Base-by-base conservation (phyloP, 352 stramenopile genomes). In the Globisporangium recalcitrans region DNA sequence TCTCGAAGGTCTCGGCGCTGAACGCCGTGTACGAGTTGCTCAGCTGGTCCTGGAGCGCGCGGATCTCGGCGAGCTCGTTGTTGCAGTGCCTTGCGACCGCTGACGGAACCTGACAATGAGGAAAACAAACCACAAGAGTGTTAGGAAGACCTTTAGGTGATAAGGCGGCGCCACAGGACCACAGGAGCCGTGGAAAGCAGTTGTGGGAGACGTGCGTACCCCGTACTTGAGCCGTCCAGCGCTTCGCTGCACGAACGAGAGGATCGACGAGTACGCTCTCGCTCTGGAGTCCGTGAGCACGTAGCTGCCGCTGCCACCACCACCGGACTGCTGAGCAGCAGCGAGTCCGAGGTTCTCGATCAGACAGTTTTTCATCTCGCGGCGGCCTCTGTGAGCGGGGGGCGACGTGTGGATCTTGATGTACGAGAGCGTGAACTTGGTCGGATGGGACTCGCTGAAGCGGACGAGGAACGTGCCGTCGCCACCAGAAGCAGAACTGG, bases 401-500 rank as follows among this genome's bases (percentile, higher is more conserved):
- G 62, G 27, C 1, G 38, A 14, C 6, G 71, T 44, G 62, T 90
- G 78, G 38, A 91, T 64, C 63, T 91, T 93, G 4, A 91, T 55
- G 66, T 93, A 93, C 54, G 82, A 83, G 22, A 93, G 69, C 31
- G 76, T 88, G 63, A 93, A 90, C 47, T 87, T 86, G 13, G 75
- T 76, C 36, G 84, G 84, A 11, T 91, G 84, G 10, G 80, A 88
- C 65, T 93, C 84, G 40, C 80, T 91, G 67, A 91, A 93, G 44
- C 85, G 71, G 44, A 93, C 68, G 42, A 91, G 70, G 66, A 93
- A 93, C 29, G 84, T 70, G 16, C 82, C 84, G 54, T 93, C 84
- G 14, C 73, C 70, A 10, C 14, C 36, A n/a, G 36, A 42, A 42
- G 13, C 13, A 42, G 34, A 42, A 42, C 34, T 36, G 31, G 46